Conservation (phyloP, 176 grass and related monocot genomes). For the Hsuehochloa calcarea region DNA sequence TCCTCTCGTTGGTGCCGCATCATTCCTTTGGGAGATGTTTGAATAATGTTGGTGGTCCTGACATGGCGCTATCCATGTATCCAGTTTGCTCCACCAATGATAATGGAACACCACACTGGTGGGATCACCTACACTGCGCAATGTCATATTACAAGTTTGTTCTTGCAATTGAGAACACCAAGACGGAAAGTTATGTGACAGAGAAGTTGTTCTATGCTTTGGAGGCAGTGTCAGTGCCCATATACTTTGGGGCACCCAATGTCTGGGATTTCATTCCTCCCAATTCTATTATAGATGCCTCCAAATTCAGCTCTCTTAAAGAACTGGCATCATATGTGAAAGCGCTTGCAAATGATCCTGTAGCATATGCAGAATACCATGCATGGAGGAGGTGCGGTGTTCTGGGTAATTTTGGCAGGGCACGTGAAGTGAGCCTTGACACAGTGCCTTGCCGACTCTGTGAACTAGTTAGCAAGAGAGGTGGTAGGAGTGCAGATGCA, state of each 20-base stretch:
- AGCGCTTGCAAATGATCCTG: constrained; percentile 64
- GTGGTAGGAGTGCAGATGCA: constrained; percentile 57
- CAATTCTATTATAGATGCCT: constrained; percentile 81
- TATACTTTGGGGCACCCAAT: constrained; percentile 88
- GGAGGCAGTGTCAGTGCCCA: constrained; percentile 82
- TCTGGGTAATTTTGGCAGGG: constrained; percentile 69
- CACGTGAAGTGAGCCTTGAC: constrained; percentile 80
- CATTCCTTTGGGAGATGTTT: constrained; percentile 91
- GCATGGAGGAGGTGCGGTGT: constrained; percentile 85
- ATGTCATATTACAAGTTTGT: constrained; percentile 99
- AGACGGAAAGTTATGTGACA: constrained; percentile 81
- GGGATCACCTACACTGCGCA: constrained; percentile 81
- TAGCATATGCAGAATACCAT: constrained; percentile 89
- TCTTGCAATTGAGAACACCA: constrained; percentile 93
- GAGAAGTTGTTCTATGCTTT: constrained; percentile 90
- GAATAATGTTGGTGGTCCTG: constrained; percentile 79
- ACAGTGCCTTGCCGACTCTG: constrained; percentile 81
- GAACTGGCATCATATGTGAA: constrained; percentile 76
- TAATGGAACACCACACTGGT: constrained; percentile 59
- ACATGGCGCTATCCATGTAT: constrained; percentile 70
- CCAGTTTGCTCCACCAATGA: constrained; percentile 55
- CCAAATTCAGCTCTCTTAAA: constrained; percentile 69
- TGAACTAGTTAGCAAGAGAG: constrained; percentile 69
- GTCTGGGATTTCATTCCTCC: constrained; percentile 89
- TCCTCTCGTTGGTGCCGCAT: constrained; percentile 62